Evolutionary conservation across 306 rosid genomes (phyloP), one percentile per base, ranked within the genome.

Genomic region (Boehmeria nivea): DNA sequence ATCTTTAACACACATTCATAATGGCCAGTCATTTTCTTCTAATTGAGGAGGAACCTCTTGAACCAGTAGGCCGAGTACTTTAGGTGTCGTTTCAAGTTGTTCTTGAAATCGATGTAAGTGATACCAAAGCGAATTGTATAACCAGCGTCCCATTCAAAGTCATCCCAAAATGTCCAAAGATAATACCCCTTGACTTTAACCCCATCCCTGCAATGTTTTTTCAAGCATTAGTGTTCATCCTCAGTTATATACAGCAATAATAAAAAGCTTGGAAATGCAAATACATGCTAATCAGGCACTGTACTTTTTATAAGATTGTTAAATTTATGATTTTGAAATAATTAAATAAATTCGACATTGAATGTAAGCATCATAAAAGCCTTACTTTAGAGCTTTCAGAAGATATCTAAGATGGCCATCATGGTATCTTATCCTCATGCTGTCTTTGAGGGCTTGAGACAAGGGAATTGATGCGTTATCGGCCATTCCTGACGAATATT

Each of bases 11-110:
- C n/a, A n/a, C n/a, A n/a, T n/a, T n/a, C n/a, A n/a, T n/a, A n/a
- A n/a, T n/a, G n/a, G n/a, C n/a, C n/a, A n/a, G n/a, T n/a, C n/a
- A n/a, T n/a, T n/a, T n/a, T n/a, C n/a, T n/a, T 3, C 15, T 56
- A 25, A 1, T 53, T 31, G 15, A 36, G 63, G 36, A 59, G 76
- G 58, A 78, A 69, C 65, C 12, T 69, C 63, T 78, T 60, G 13
- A 72, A 55, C 88, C 88, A 82, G 23, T 72, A 76, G 1, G 85
- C 89, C 47, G 85, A 83, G 19, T 79, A 65, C 11, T 71, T 80
- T 10, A 74, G 83, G 43, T 71, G 37, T 60, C 85, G 72, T 21
- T 10, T 71, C 26, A 76, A 45, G 4, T 78, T 66, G 6, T 76
- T 33, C n/a, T 64, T 54, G 36, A 6, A 79, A 62, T 83, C 83